These are phyloP conservation scores for Cladophialophora exuberans DNA, from an alignment of 2,329 filamentous ascomycete genomes.

Conservation along the genomic window DNA sequence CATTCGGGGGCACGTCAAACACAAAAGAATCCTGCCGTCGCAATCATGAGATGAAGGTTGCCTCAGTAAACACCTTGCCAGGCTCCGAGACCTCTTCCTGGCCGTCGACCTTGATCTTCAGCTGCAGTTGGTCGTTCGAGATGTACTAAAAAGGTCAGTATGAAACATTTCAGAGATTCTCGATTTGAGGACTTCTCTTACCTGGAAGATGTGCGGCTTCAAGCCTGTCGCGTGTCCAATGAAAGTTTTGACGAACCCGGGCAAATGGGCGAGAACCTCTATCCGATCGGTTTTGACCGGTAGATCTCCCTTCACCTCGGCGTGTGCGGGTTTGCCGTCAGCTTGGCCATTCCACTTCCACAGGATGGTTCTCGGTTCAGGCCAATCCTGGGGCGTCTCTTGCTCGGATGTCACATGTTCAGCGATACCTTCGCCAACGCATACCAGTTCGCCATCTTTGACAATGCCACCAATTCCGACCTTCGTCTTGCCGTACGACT, in stretches of 20 bases:
- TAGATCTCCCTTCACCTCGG: constrained; percentile 69
- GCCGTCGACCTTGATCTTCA: constrained; percentile 85
- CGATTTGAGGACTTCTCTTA: constrained; percentile 46
- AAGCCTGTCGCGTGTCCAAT: constrained; percentile 86
- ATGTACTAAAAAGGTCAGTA: constrained; percentile 61
- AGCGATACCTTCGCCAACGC: constrained; percentile 68
- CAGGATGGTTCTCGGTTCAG: constrained; percentile 75
- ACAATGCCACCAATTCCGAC: constrained; percentile 81
- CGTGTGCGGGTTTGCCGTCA: constrained; percentile 72
- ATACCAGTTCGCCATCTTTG: constrained; percentile 78
- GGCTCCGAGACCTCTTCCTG: constrained; percentile 78
- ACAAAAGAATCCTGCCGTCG: neutral
- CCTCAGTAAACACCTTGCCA: constrained; percentile 81
- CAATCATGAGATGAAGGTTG: constrained; percentile 89
- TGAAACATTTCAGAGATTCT: neutral
- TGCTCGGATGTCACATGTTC: constrained; percentile 70
- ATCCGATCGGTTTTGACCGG: constrained; percentile 76
- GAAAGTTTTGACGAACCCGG: constrained; percentile 92
- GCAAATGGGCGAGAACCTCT: constrained; percentile 96
- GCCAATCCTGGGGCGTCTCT: constrained; percentile 84
- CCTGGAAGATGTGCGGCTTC: constrained; percentile 97
- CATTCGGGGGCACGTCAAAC: constrained; percentile 3
- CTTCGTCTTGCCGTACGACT: constrained; percentile 83
- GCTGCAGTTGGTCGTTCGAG: constrained; percentile 64
- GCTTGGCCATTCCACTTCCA: constrained; percentile 78